A percentile compares a stretch with the other conserved stretches of the same genome.
Conservation (phyloP, 106 monocot species). For the Phalaenopsis aphrodite region DNA sequence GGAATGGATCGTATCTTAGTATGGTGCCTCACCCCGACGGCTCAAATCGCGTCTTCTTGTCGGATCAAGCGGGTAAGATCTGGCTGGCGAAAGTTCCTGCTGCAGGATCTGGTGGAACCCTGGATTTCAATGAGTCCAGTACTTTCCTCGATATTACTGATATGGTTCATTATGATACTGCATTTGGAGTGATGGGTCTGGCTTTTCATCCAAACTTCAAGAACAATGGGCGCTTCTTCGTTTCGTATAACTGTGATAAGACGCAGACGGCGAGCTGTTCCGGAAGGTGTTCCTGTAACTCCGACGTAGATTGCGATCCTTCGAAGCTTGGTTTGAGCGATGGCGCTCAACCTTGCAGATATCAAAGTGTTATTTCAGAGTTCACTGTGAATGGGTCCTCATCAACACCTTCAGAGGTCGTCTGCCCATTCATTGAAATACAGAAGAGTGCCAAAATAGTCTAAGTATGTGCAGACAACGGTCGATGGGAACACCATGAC, state of each 20-base stretch:
- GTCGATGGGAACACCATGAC: too few relatives aligned
- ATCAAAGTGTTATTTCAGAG: constrained; percentile 73
- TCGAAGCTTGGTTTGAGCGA: constrained; percentile 40
- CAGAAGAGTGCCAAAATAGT: too few relatives aligned
- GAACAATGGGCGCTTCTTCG: constrained; percentile 64
- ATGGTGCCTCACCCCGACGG: constrained; percentile 90
- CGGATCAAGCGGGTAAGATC: constrained; percentile 67
- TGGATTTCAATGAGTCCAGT: constrained; percentile 48
- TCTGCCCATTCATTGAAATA: too few relatives aligned
- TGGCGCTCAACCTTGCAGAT: constrained; percentile 68
- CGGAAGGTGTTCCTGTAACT: constrained; percentile 86
- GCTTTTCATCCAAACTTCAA: constrained; percentile 85
- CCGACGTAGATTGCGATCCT: constrained; percentile 77
- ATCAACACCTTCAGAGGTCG: constrained; percentile 51
- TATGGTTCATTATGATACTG: constrained; percentile 43
- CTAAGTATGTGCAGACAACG: too few relatives aligned
- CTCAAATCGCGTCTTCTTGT: constrained; percentile 82
- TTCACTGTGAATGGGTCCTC: constrained; percentile 55
- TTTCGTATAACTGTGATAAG: constrained; percentile 71
- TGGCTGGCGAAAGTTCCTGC: constrained; percentile 79
- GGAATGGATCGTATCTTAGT: constrained; percentile 63
- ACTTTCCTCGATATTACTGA: constrained; percentile 87
- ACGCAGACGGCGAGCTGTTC: constrained; percentile 47
- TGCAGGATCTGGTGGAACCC: constrained; percentile 46
- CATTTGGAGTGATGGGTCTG: constrained; percentile 69